Base-by-base conservation (phyloP, 345 rosid genomes). In the Clausena lansium region DNA sequence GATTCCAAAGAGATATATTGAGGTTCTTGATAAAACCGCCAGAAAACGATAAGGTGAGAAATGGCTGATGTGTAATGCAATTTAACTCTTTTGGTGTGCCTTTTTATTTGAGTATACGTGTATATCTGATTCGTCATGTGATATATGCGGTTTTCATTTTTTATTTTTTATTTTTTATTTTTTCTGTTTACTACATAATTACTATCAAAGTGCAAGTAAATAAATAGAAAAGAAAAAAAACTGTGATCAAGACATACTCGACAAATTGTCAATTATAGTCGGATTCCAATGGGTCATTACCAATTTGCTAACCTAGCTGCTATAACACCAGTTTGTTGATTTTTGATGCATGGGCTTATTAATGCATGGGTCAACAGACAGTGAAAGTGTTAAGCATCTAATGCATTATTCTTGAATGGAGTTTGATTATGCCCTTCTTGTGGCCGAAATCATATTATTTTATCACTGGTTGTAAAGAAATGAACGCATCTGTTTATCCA, bases 11-110 rank as follows among this genome's bases (percentile, higher is more conserved):
- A 89, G 88, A 86, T 92, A 77, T 76, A 93, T 95, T 41, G 96
- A 95, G 84, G 91, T 95, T 87, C 95, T 92, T 78, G 98, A 95
- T 77, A 95, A 95, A 83, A 95, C 99, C 8, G 57, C 57, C 79
- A 95, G 80, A 89, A 92, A 75, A 82, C 93, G 83, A 93, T 38
- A 61, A 62, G 79, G 79, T 32, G 55, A 25, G 58, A 61, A 11
- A 25, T 11, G 82, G 83, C 71, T 8, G 5, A 81, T 71, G 68
- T 27, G 15, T 8, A 45, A 19, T 74, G 27, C 20, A 27, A 27
- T 39, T 58, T 5, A 61, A 38, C 2, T 27, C 39, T 28, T 41
- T 1, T 39, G 28, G 25, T 19, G 17, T 35, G 70, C 50, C 8
- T 22, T 15, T 22, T 36, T n/a, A 9, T 36, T 61, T 66, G 70